Conservation (phyloP, 495 filamentous ascomycete genomes). For the Chaetomium tenue region DNA sequence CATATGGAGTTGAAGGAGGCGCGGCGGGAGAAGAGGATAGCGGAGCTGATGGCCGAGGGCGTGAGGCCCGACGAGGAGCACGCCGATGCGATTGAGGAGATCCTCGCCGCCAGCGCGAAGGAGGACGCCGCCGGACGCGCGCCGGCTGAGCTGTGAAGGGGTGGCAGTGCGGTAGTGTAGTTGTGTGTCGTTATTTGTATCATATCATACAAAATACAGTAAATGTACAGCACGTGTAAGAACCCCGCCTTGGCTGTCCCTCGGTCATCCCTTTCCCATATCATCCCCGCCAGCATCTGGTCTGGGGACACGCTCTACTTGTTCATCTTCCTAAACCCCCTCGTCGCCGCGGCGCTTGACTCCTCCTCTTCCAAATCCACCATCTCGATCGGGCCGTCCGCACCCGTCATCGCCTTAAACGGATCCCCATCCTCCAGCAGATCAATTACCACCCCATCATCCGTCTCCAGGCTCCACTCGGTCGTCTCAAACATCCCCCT, state of each 20-base stretch:
- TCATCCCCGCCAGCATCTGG: background rate
- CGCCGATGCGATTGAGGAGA: conserved; percentile 20
- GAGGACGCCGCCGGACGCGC: background rate
- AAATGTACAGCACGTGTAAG: conserved; percentile 25
- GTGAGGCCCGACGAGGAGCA: conserved; percentile 18
- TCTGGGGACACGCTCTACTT: conserved; percentile 29
- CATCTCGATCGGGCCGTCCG: background rate
- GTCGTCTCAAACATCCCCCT: conserved; percentile 72
- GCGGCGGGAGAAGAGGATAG: conserved; percentile 40
- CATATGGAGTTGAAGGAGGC: conserved; percentile 47
- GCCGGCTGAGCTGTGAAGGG: background rate
- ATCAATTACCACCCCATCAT: conserved; percentile 64
- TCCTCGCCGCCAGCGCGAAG: conserved; percentile 12
- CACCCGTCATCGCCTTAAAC: conserved; percentile 48
- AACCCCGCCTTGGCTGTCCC: conserved; percentile 10
- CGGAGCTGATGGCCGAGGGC: conserved; percentile 22
- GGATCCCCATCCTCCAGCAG: conserved; percentile 65
- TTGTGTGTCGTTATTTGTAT: conserved; percentile 19
- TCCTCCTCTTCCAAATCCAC: conserved; percentile 38
- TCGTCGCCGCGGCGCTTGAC: conserved; percentile 32
- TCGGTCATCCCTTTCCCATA: background rate
- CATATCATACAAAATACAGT: conserved; percentile 18
- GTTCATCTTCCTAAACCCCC: conserved; percentile 47
- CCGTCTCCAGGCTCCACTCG: conserved; percentile 71
- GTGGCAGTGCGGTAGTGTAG: background rate